These are phyloP conservation scores for Aspergillus nomiae DNA, from an alignment of 2,329 filamentous ascomycete genomes.

Conservation along the genomic window DNA sequence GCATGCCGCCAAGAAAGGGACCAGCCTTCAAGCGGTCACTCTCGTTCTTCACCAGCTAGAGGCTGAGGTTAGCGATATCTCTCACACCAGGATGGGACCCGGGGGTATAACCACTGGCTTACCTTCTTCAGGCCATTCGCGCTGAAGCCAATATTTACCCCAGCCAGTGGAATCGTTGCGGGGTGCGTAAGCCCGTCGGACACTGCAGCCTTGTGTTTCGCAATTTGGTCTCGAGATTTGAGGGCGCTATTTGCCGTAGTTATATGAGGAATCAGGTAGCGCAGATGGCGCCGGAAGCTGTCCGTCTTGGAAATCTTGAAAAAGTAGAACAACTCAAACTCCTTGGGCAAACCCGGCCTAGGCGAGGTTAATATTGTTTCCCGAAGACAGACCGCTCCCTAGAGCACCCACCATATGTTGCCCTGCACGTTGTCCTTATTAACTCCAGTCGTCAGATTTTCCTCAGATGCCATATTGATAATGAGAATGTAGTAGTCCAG, in stretches of 20 bases:
- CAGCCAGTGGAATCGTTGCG: background rate
- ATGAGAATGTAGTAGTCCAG: background rate
- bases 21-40: background rate
- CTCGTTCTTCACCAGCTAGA: conserved; percentile 7
- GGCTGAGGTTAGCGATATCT: background rate
- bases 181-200: background rate
- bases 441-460: background rate
- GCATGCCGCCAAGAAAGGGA: conserved; percentile 11
- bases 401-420: conserved; percentile 16
- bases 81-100: background rate
- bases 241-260: conserved; percentile 14
- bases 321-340: conserved; percentile 14
- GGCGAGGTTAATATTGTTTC: background rate
- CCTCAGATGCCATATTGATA: conserved; percentile 5
- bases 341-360: background rate
- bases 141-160: background rate
- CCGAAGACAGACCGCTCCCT: background rate
- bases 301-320: conserved; percentile 12
- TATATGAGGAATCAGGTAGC: conserved; percentile 12
- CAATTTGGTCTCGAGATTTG: background rate
- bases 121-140: background rate
- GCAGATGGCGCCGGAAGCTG: conserved; percentile 13
- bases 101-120: background rate
- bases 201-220: background rate
- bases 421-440: conserved; percentile 19